Conservation (phyloP, 768 basidiomycete genomes). For the Russula olivacea region DNA sequence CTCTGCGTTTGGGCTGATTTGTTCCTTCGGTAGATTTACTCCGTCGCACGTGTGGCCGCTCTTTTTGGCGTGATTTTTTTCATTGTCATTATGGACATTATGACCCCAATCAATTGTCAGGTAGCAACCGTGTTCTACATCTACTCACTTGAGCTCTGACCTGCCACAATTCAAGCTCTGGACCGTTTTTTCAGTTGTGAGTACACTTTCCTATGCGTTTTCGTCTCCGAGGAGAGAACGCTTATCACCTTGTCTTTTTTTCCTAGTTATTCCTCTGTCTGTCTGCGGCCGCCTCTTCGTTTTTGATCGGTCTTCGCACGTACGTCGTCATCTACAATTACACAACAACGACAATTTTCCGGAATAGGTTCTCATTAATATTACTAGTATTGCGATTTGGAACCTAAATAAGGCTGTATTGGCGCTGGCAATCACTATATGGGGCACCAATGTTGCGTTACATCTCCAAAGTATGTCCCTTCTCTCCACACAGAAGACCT, state of each 20-base stretch:
- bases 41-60: neutral
- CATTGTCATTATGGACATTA: neutral
- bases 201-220: neutral
- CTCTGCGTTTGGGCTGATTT: neutral
- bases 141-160: neutral
- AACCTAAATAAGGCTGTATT: neutral
- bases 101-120: neutral
- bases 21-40: neutral
- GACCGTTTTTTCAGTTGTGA: neutral
- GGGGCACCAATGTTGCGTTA: neutral
- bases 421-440: neutral
- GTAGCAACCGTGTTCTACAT: neutral
- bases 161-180: neutral
- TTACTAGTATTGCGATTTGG: conserved; percentile 4
- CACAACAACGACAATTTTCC: neutral
- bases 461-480: neutral
- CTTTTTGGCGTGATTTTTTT: neutral
- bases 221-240: neutral
- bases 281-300: neutral
- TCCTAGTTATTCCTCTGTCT: neutral
- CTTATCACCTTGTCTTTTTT: neutral
- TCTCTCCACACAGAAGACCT: too few relatives aligned
- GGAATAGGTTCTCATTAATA: neutral
- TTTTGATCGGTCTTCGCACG: conserved; percentile 4
- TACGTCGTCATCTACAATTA: neutral